A percentile compares a stretch with the other conserved stretches of the same genome.
These are phyloP conservation scores for Amaranthus palmeri DNA, from an alignment of 148 eudicot genomes.

Conservation along the genomic window DNA sequence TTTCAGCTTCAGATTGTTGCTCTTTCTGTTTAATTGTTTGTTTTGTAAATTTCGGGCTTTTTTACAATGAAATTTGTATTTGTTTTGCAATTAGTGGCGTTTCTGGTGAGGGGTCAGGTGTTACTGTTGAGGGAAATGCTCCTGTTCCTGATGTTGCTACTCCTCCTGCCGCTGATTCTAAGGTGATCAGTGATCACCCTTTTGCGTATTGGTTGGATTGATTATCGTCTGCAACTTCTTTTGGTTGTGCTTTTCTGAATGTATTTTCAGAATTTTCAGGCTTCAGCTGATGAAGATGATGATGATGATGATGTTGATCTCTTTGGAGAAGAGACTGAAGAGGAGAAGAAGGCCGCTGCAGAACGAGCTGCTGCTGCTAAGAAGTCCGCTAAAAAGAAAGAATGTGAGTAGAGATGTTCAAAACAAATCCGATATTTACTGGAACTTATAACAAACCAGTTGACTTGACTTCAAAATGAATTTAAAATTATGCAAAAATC, in stretches of 20 bases:
- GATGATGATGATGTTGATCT: slow-evolving; percentile 79
- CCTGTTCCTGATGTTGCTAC: slow-evolving; percentile 54
- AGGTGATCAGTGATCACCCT: slow-evolving; percentile 30
- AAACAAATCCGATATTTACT: too few species aligned
- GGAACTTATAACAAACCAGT: too few species aligned
- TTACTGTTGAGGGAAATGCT: slow-evolving; percentile 68
- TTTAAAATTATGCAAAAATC: too few species aligned
- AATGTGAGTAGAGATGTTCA: slow-evolving; percentile 40
- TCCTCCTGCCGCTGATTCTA: slow-evolving; percentile 65
- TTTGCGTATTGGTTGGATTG: neutral
- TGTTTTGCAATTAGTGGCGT: slow-evolving; percentile 51
- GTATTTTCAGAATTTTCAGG: slow-evolving; percentile 26
- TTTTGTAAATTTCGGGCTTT: neutral
- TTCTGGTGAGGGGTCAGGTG: slow-evolving; percentile 78
- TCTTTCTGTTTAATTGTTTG: neutral
- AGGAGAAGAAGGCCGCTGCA: slow-evolving; percentile 92
- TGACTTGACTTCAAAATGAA: too few species aligned
- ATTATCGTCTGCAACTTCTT: neutral
- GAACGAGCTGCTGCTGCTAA: slow-evolving; percentile 72
- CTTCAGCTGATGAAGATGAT: slow-evolving; percentile 72
- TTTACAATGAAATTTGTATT: neutral
- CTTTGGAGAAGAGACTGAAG: slow-evolving; percentile 96
- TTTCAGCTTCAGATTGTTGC: neutral
- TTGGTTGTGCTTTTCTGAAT: neutral
- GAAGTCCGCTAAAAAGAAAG: slow-evolving; percentile 73